A percentile compares a stretch with the other conserved stretches of the same genome.
phyloP scores from a whole-genome alignment of 2,329 filamentous ascomycete genomes.

The Alternaria metachromatica region DNA sequence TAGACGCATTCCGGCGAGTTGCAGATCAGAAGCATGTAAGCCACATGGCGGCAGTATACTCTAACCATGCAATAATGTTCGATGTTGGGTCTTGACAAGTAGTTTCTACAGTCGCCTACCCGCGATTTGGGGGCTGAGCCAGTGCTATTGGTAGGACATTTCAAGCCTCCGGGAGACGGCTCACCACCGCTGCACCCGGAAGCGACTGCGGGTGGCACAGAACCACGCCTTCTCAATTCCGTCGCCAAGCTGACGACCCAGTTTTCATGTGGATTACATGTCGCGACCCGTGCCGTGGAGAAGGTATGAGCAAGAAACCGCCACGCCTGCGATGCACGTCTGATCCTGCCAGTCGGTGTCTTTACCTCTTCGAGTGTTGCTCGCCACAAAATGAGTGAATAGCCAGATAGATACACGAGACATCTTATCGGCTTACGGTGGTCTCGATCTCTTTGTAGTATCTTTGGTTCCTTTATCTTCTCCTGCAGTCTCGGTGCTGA shows the following conservation, averaged over 20 bases:
- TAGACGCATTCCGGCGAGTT: neutral
- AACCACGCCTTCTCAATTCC: neutral
- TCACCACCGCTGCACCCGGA: neutral
- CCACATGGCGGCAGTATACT: neutral
- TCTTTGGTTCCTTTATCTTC: neutral
- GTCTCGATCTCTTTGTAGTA: neutral
- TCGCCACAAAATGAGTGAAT: neutral
- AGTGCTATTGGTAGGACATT: neutral
- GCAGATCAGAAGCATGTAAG: neutral
- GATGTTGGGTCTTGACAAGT: neutral
- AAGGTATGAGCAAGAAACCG: neutral
- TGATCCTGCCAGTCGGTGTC: neutral
- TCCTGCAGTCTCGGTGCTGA: neutral
- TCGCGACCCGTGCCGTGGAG: neutral
- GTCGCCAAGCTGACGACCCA: neutral
- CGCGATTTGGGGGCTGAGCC: neutral
- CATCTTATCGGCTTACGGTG: neutral
- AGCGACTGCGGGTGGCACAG: neutral
- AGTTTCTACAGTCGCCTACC: neutral
- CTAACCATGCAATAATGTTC: neutral
- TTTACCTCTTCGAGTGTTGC: neutral
- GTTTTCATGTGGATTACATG: neutral
- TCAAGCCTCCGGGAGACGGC: neutral
- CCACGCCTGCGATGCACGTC: neutral
- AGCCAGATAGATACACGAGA: neutral